Base-by-base conservation (phyloP, 305 asterid genomes). In the Fraxinus nigra region DNA sequence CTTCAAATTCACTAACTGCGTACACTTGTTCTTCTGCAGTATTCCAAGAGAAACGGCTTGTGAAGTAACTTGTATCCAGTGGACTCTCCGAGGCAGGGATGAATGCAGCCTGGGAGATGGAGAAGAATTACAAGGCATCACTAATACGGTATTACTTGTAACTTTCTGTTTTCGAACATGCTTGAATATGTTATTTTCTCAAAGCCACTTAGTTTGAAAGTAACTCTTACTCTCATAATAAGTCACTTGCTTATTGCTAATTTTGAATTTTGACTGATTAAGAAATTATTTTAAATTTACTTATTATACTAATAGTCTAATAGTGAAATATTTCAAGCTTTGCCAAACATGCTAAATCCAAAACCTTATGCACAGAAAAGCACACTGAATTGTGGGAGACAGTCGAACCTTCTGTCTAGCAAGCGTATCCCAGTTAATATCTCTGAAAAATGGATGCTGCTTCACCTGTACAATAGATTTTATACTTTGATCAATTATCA, bases 381-480 rank as follows among this genome's bases (percentile, higher is more conserved):
- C 8, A 26, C 20, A 11, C 16, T 67, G 74, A 67, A 28, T 26
- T 67, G 74, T 10, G 20, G 35, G 38, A 30, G 56, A 72, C 63
- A 43, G 76, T 77, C 86, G 20, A 81, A 94, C 98, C 99, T 96
- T 96, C 85, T 94, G 99, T 83, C 98, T 89, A 48, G 98, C 99
- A 82, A 96, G 96, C 4, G 99, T 94, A 87, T 96, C 97, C 99
- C 99, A 96, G 90, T 92, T 94, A 85, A 94, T 94, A 89, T 96
- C 95, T 86, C 93, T 86, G 89, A 96, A 96, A 87, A 87, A 96
- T 0, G 95, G 97, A 87, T 94, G 99, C 78, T 90, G 93, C 90
- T 97, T 97, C 88, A 97, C 99, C 99, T 96, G 91, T 85, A 87
- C 18, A 46, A 75, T 35, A 79, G 9, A 76, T 16, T 32, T 80